A percentile compares a stretch with the other conserved stretches of the same genome.
phyloP scores from a whole-genome alignment of 192 early-diverging fungal genomes.

The Coemansia sp. region DNA sequence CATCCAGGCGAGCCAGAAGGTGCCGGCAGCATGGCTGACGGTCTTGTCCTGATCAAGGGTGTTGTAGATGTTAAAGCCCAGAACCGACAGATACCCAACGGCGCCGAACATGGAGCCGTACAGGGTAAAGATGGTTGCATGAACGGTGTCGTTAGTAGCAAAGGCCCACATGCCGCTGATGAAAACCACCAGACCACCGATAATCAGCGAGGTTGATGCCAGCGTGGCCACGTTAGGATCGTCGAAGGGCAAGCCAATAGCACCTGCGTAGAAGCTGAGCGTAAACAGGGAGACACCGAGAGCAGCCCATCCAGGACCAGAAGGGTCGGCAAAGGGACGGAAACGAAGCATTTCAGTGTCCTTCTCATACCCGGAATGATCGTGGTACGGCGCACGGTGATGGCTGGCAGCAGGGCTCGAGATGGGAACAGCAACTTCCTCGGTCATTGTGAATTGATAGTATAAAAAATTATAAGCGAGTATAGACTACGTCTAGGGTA shows the following conservation, averaged over 20 bases:
- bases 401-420: slow-evolving; percentile 9
- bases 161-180: slow-evolving; percentile 69
- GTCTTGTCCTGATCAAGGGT: slow-evolving; percentile 52
- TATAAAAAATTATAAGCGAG: background rate
- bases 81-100: slow-evolving; percentile 48
- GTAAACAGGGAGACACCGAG: slow-evolving; percentile 50
- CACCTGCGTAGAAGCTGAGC: slow-evolving; percentile 51
- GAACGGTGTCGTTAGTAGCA: slow-evolving; percentile 76
- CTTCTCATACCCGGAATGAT: slow-evolving; percentile 12
- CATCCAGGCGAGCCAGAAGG: slow-evolving; percentile 67
- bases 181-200: slow-evolving; percentile 52
- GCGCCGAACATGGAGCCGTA: slow-evolving; percentile 70
- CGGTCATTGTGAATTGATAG: slow-evolving; percentile 17
- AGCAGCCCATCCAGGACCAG: slow-evolving; percentile 50
- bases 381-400: slow-evolving; percentile 5
- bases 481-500: too few species aligned
- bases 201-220: slow-evolving; percentile 46
- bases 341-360: slow-evolving; percentile 28
- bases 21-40: slow-evolving; percentile 58
- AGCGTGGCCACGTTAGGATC: slow-evolving; percentile 48
- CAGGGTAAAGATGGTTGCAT: slow-evolving; percentile 75
- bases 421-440: slow-evolving; percentile 19
- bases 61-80: slow-evolving; percentile 58
- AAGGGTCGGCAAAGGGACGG: slow-evolving; percentile 50
- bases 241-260: slow-evolving; percentile 52